A percentile compares a stretch with the other conserved stretches of the same genome.
Evolutionary conservation across 2,329 filamentous ascomycete species (phyloP).

Genomic region (Chalaropsis thielavioides): DNA sequence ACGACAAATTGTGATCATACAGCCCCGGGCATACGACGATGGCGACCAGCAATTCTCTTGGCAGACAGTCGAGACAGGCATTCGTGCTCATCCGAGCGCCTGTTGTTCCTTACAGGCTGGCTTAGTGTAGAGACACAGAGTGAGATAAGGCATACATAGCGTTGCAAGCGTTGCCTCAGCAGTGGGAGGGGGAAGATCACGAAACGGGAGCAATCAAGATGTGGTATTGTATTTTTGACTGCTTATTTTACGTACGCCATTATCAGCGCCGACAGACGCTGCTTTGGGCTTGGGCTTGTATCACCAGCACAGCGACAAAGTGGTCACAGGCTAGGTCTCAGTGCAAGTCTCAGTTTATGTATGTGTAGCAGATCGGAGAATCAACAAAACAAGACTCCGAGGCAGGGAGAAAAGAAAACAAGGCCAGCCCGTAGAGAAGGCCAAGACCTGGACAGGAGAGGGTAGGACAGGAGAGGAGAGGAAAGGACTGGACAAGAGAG

Average conservation of each 20-base stretch:
- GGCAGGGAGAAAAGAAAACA: not conserved
- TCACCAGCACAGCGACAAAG: not conserved
- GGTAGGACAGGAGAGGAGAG: not conserved
- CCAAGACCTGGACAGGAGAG: not conserved
- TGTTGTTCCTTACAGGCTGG: not conserved
- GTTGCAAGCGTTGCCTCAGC: not conserved
- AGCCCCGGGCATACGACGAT: not conserved
- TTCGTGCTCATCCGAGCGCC: not conserved
- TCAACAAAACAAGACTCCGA: slow-evolving; percentile 2
- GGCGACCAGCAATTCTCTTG: not conserved
- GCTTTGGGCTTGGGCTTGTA: not conserved
- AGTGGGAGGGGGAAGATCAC: not conserved
- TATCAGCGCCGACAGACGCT: not conserved
- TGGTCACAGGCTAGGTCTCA: slow-evolving; percentile 1
- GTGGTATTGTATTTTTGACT: not conserved
- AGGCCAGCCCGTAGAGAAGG: not conserved
- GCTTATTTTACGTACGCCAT: no score
- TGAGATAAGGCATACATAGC: not conserved
- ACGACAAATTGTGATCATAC: not conserved
- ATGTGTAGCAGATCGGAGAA: not conserved
- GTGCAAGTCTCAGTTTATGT: not conserved
- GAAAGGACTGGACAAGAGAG: no score
- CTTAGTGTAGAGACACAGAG: not conserved
- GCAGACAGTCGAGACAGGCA: not conserved
- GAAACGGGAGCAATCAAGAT: not conserved